Percentiles rank a stretch among this genome's conserved stretches.
These are phyloP conservation scores for Yamadazyma paraphyllophila DNA, from an alignment of 805 yeast species.

Conservation along the genomic window DNA sequence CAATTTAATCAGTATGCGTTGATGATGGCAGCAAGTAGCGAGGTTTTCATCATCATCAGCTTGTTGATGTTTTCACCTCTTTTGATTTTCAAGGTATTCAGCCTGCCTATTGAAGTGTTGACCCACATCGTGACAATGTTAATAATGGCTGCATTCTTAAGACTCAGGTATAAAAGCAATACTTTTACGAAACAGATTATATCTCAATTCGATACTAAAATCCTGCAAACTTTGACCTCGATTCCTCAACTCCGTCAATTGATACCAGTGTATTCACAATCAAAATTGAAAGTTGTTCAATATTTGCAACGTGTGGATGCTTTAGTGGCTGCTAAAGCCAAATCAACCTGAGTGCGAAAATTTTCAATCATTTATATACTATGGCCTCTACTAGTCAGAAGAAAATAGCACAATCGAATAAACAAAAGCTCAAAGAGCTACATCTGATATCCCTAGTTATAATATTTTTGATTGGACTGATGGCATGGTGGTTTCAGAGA, in stretches of 20 bases:
- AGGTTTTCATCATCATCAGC: constrained; percentile 25
- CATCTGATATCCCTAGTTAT: constrained; percentile 25
- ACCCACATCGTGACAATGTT: constrained; percentile 35
- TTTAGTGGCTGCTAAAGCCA: constrained; percentile 5
- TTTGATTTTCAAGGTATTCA: constrained; percentile 22
- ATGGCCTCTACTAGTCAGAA: constrained; percentile 62
- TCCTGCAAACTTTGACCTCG: constrained; percentile 25
- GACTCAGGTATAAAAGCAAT: constrained; percentile 34
- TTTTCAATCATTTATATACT: not conserved
- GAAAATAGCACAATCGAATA: constrained; percentile 47
- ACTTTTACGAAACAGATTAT: constrained; percentile 39
- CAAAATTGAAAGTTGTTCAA: constrained; percentile 2
- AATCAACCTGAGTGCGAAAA: constrained; percentile 1
- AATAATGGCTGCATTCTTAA: constrained; percentile 29
- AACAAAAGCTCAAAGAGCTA: constrained; percentile 36
- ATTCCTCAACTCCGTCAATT: constrained; percentile 12
- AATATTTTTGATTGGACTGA: constrained; percentile 35
- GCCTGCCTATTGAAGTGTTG: constrained; percentile 24
- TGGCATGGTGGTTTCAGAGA: constrained; percentile 39
- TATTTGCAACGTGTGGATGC: constrained; percentile 12
- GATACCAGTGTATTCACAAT: constrained; percentile 1
- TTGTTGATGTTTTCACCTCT: constrained; percentile 27
- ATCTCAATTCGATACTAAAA: constrained; percentile 42
- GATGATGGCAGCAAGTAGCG: constrained; percentile 37
- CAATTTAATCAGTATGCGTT: constrained; percentile 36